These are phyloP conservation scores for Aspergillus sparsus DNA, from an alignment of 495 filamentous ascomycete species.

Conservation along the genomic window DNA sequence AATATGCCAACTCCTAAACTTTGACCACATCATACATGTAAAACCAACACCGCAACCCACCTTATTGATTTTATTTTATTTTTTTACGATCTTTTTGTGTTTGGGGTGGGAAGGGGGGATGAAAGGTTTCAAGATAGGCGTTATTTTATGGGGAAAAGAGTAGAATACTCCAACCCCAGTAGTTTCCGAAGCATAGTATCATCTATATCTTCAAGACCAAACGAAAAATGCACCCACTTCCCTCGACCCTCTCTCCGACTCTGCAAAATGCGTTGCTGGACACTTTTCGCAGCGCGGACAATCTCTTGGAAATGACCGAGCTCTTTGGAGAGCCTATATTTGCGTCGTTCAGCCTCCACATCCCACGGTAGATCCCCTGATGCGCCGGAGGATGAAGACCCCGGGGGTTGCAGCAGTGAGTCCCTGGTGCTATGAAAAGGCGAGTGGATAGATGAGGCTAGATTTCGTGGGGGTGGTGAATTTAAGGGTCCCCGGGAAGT, in stretches of 20 bases:
- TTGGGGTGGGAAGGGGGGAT: not conserved
- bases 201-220: slow-evolving; percentile 31
- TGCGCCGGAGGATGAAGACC: too few relatives aligned
- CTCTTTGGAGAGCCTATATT: slow-evolving; percentile 31
- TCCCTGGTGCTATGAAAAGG: not conserved
- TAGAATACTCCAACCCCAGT: slow-evolving; percentile 23
- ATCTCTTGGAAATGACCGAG: slow-evolving; percentile 28
- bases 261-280: slow-evolving; percentile 31
- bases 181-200: slow-evolving; percentile 23
- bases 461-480: slow-evolving; percentile 12
- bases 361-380: slow-evolving; percentile 30
- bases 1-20: too few relatives aligned
- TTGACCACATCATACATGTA: too few relatives aligned
- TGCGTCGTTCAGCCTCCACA: slow-evolving; percentile 35
- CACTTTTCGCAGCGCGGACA: slow-evolving; percentile 26
- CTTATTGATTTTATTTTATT: too few relatives aligned
- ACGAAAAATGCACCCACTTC: slow-evolving; percentile 43
- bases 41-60: too few relatives aligned
- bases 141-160: slow-evolving; percentile 2
- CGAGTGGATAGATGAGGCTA: slow-evolving; percentile 26
- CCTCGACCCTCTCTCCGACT: slow-evolving; percentile 33
- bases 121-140: too few relatives aligned
- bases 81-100: not conserved
- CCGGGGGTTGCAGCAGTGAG: too few relatives aligned
- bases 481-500: not conserved